Evolutionary conservation across 257 asterid genomes (phyloP).

Genomic region (Nicotiana noctiflora): DNA sequence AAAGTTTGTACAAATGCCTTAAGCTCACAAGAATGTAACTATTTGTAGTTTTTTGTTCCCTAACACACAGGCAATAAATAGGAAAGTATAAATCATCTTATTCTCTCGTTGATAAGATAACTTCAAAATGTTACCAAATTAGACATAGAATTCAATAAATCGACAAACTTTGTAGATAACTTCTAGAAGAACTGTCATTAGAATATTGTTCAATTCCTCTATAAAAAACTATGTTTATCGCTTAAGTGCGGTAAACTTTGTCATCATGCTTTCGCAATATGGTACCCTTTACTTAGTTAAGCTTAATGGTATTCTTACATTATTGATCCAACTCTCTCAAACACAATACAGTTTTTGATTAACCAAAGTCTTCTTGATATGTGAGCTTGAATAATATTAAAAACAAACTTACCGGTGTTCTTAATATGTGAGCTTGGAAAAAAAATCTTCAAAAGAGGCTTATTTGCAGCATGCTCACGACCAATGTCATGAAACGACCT

Average conservation of each 20-base stretch:
- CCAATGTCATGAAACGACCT: slow-evolving; percentile 99
- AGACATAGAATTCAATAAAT: not conserved
- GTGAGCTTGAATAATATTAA: no score
- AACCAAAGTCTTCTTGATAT: no score
- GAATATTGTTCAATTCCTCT: not conserved
- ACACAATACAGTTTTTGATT: no score
- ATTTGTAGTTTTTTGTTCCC: no score
- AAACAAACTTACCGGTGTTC: no score
- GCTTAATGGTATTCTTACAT: no score
- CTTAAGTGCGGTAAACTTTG: not conserved
- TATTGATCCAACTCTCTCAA: no score
- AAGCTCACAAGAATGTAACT: not conserved
- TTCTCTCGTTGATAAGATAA: not conserved
- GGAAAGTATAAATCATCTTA: no score
- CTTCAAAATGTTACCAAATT: not conserved
- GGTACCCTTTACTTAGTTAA: no score
- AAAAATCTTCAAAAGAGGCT: slow-evolving; percentile 89
- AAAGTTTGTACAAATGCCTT: not conserved
- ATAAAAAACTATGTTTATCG: no score
- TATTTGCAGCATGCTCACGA: slow-evolving; percentile 97
- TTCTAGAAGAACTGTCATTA: not conserved
- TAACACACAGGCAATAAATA: not conserved
- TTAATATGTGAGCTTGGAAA: no score
- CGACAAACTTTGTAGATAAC: not conserved
- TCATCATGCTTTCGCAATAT: not conserved